Conservation (phyloP, 441 rosid genomes). For the Erodium chrysanthum region DNA sequence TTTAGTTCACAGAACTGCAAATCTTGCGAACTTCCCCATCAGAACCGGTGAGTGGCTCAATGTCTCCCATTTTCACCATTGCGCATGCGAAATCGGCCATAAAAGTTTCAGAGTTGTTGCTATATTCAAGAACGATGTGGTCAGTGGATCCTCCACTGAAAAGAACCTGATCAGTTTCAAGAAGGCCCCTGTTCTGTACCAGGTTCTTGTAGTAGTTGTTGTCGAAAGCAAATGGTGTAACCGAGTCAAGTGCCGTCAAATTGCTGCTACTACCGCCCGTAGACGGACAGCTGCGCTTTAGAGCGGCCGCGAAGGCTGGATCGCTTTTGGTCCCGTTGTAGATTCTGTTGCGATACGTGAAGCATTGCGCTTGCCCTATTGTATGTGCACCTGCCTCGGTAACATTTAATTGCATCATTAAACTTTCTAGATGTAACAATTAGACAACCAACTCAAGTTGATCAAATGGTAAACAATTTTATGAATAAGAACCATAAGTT, state of each 20-base stretch:
- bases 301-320: slow-evolving; percentile 38
- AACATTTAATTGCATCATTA: too few relatives aligned
- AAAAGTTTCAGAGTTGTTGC: slow-evolving; percentile 31
- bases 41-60: slow-evolving; percentile 32
- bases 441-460: too few relatives aligned
- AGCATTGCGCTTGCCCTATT: slow-evolving; percentile 44
- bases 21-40: slow-evolving; percentile 33
- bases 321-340: slow-evolving; percentile 34
- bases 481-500: too few relatives aligned
- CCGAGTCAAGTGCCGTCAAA: slow-evolving; percentile 41
- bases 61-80: slow-evolving; percentile 56
- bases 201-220: slow-evolving; percentile 49
- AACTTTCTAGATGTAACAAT: too few relatives aligned
- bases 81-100: slow-evolving; percentile 40
- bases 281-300: slow-evolving; percentile 27
- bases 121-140: slow-evolving; percentile 34
- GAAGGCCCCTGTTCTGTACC: slow-evolving; percentile 43
- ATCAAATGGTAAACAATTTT: too few relatives aligned
- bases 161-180: slow-evolving; percentile 38
- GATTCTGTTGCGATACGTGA: slow-evolving; percentile 32
- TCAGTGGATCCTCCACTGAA: slow-evolving; percentile 44
- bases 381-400: slow-evolving; percentile 46
- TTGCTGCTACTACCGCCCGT: slow-evolving; percentile 21
- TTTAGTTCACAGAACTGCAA: slow-evolving; percentile 33
- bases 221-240: slow-evolving; percentile 49